phyloP scores from a whole-genome alignment of 345 rosid species.

The Brassica rapa region DNA sequence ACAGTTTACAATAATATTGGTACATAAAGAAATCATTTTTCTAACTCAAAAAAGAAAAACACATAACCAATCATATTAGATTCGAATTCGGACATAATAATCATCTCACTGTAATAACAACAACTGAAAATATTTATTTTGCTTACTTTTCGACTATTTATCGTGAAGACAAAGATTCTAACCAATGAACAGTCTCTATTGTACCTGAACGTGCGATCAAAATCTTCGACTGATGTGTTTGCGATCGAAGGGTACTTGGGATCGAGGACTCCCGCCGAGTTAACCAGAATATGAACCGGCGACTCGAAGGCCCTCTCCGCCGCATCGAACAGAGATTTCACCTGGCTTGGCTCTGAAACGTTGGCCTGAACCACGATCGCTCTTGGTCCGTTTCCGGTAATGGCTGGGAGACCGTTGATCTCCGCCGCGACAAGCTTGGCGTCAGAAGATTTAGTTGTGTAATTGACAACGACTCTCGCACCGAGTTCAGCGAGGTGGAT shows the following conservation, averaged over 20 bases:
- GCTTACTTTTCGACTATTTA: no score
- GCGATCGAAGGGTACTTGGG: constrained; percentile 56
- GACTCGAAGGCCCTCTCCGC: constrained; percentile 57
- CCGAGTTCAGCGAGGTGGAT: constrained; percentile 67
- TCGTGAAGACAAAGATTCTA: background rate
- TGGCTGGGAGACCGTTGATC: constrained; percentile 46
- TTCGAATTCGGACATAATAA: background rate
- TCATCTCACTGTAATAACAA: no score
- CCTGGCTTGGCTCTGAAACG: constrained; percentile 63
- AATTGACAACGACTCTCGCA: constrained; percentile 56
- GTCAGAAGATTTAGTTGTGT: constrained; percentile 50
- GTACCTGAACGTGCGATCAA: constrained; percentile 44
- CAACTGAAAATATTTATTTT: no score
- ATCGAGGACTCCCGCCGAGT: constrained; percentile 59
- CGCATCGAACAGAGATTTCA: constrained; percentile 57
- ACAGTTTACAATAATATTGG: background rate
- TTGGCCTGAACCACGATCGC: constrained; percentile 56
- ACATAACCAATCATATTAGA: background rate
- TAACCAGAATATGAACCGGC: constrained; percentile 55
- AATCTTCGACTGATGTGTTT: constrained; percentile 58
- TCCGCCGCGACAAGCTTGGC: constrained; percentile 54
- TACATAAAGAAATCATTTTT: background rate
- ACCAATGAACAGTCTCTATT: background rate
- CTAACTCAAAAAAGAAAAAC: no score
- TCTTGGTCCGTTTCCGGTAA: constrained; percentile 32